phyloP scores from a whole-genome alignment of 2,329 filamentous ascomycete species.

The Ophiostoma populinum region DNA sequence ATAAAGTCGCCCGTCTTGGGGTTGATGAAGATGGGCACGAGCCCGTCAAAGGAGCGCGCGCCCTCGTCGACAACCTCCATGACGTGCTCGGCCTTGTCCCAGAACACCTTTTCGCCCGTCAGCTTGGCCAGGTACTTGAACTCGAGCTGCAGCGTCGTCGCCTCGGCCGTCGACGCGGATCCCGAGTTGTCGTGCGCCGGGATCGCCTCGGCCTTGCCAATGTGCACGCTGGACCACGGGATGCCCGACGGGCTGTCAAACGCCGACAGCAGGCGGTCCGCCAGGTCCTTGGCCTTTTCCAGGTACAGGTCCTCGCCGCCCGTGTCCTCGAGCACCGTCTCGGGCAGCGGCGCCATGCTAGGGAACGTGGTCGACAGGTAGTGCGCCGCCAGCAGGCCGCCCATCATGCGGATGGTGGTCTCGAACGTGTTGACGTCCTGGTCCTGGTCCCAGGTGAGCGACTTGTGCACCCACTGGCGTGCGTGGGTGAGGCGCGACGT shows the following conservation, averaged over 20 bases:
- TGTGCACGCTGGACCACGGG: slow-evolving; percentile 78
- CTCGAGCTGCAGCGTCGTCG: slow-evolving; percentile 81
- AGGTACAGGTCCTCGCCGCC: slow-evolving; percentile 82
- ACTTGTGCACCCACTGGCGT: slow-evolving; percentile 70
- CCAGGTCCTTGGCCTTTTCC: slow-evolving; percentile 87
- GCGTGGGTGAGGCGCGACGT: slow-evolving; percentile 72
- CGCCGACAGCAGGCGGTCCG: slow-evolving; percentile 69
- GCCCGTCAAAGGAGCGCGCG: slow-evolving; percentile 56
- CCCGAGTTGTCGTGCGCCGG: slow-evolving; percentile 71
- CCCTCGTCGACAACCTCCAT: slow-evolving; percentile 84
- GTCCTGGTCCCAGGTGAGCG: slow-evolving; percentile 72
- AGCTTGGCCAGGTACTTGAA: slow-evolving; percentile 94
- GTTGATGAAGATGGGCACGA: slow-evolving; percentile 84
- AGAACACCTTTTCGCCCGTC: slow-evolving; percentile 82
- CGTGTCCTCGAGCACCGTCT: slow-evolving; percentile 49
- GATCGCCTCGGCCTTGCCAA: slow-evolving; percentile 60
- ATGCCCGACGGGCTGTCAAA: slow-evolving; percentile 79
- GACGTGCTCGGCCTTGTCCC: slow-evolving; percentile 79
- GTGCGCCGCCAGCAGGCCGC: slow-evolving; percentile 80
- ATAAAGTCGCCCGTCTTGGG: slow-evolving; percentile 63
- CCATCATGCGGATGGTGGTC: slow-evolving; percentile 94
- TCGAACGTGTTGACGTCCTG: slow-evolving; percentile 97
- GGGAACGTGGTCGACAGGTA: slow-evolving; percentile 80
- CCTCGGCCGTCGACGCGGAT: slow-evolving; percentile 85
- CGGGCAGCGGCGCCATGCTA: slow-evolving; percentile 54